Conservation (phyloP, 2,329 filamentous ascomycete species). For the Calonectria pseudoreteaudii region DNA sequence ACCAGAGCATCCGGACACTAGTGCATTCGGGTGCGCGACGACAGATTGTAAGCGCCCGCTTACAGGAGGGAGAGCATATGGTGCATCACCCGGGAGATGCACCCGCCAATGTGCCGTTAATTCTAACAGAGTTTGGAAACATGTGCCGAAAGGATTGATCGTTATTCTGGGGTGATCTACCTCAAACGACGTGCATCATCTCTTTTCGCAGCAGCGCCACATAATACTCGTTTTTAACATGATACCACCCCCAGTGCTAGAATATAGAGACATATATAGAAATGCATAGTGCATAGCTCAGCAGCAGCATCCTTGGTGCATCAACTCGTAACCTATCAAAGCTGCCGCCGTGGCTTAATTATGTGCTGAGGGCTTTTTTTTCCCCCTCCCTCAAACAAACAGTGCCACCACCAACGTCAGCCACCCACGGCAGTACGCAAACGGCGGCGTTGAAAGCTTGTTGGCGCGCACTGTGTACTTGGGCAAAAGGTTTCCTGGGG, state of each 20-base stretch:
- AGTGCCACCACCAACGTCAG: slow-evolving; percentile 16
- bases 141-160: slow-evolving; percentile 16
- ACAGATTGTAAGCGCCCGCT: slow-evolving; percentile 24
- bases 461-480: slow-evolving; percentile 37
- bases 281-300: neutral
- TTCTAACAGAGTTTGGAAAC: slow-evolving; percentile 26
- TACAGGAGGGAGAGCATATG: slow-evolving; percentile 24
- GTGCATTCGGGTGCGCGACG: slow-evolving; percentile 21
- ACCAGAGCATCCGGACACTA: slow-evolving; percentile 29
- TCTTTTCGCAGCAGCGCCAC: neutral
- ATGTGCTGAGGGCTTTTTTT: neutral
- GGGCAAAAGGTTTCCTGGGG: slow-evolving; percentile 1
- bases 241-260: neutral
- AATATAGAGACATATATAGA: neutral
- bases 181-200: neutral
- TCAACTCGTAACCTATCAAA: slow-evolving; percentile 3
- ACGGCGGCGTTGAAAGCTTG: neutral
- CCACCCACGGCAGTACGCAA: slow-evolving; percentile 34
- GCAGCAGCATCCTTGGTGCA: neutral
- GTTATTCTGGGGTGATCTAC: neutral
- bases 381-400: neutral
- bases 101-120: slow-evolving; percentile 4
- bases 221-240: neutral
- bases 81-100: neutral
- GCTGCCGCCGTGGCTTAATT: neutral